Evolutionary conservation across 129 eudicot species (phyloP), one percentile per base, ranked within the genome.

Genomic region (Scalesia atractyloides): DNA sequence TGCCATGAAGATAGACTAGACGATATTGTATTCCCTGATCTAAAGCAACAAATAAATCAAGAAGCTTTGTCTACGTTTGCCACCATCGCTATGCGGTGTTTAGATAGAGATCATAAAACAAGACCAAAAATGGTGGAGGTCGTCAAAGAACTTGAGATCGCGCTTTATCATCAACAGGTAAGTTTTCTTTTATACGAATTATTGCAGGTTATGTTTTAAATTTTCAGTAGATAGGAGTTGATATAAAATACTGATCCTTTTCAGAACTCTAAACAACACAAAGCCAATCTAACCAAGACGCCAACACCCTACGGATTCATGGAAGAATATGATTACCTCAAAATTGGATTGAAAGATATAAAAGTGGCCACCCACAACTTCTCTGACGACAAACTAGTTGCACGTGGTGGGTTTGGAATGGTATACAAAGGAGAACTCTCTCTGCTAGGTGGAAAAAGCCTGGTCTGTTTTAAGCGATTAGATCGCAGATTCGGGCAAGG

Each of bases 401-500:
- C 22, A 4, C 1, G 20, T 10, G 70, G 77, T 47, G 77, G 22
- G 8, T 61, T 17, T 12, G 61, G 77, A 47, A 4, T 0, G 10
- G 11, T 22, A 43, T 62, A 61, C 62, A 6, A 6, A 73, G 77
- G 77, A 30, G 51, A 47, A 61, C 61, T 48, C 70, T 33, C 19
- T 46, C 62, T 10, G 12, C 34, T 7, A 5, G 47, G 12, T 48
- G 20, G 39, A 48, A 34, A 0, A 17, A 72, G 18, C 30, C 30
- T 48, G 14, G 77, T 24, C 10, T 7, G 37, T 73, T 16, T 73
- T 6, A 73, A 73, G 61, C 47, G 77, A 10, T 63, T 73, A 60
- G 50, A 73, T 16, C 20, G 69, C 30, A 46, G 14, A 60, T 54
- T 14, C 20, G 77, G 69, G 49, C 69, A 61, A 73, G 77, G 77